phyloP scores from a whole-genome alignment of 257 asterid species.

The Fraxinus quadrangulata region DNA sequence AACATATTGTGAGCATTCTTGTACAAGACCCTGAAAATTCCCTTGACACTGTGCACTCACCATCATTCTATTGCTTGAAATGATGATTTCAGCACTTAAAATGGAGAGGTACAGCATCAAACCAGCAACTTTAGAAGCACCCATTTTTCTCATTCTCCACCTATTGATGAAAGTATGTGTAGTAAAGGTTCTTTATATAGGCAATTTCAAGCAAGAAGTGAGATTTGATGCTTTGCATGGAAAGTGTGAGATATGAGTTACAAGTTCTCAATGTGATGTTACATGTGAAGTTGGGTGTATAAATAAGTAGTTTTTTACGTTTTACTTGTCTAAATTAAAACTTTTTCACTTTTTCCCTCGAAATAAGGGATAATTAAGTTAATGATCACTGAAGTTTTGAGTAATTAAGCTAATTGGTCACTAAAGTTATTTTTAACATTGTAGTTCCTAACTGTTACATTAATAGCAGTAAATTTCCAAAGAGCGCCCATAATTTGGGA shows the following conservation, averaged over 20 bases:
- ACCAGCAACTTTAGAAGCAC: background rate
- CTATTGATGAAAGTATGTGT: background rate
- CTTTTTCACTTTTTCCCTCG: background rate
- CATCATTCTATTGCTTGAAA: slow-evolving; percentile 27
- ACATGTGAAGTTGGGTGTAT: background rate
- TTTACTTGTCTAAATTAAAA: background rate
- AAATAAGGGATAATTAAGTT: background rate
- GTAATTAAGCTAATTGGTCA: no score
- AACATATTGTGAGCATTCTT: slow-evolving; percentile 55
- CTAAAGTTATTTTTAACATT: no score
- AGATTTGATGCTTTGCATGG: background rate
- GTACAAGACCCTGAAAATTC: slow-evolving; percentile 49
- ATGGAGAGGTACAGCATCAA: slow-evolving; percentile 25
- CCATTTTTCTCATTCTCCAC: background rate
- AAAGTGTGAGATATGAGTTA: background rate
- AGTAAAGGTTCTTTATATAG: background rate
- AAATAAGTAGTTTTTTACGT: background rate
- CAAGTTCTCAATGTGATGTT: background rate
- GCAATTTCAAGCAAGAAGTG: background rate
- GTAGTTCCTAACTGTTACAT: no score
- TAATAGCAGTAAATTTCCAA: no score
- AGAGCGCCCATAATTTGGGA: no score
- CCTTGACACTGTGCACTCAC: slow-evolving; percentile 60
- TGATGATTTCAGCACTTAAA: background rate
- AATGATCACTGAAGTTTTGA: no score